Base-by-base conservation (phyloP, 345 rosid genomes). In the Raphanus raphanistrum region DNA sequence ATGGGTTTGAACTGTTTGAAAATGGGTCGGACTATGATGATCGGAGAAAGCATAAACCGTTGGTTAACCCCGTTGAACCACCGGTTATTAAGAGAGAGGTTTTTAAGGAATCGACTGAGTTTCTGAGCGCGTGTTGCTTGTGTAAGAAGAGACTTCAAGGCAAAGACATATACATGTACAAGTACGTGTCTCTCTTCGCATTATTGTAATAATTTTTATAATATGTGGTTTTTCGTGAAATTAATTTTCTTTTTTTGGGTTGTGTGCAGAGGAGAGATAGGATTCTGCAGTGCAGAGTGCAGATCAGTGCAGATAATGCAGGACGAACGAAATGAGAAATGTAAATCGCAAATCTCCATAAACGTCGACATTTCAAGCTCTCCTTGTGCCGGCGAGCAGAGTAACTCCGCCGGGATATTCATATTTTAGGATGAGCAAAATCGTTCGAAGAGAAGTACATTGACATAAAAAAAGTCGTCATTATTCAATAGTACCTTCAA, bases 111-210 rank as follows among this genome's bases (percentile, higher is more conserved):
- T 71, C 74, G 66, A 38, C 66, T 0, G 88, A 84, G 72, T 89
- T 89, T 72, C 88, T 90, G 55, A 87, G 83, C 72, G 82, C 85
- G 5, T 92, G 96, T 66, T 73, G 86, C 41, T 71, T 84, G 72
- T 90, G 98, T 72, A 70, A 71, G 67, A 92, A 89, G 84, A 82
- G 81, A 48, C 94, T 92, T 28, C 84, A 85, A 6, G 96, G 91
- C 70, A 82, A 77, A 84, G 92, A 89, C 77, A 87, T 89, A 4
- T 92, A 86, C 86, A 92, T 92, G 87, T 92, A 92, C 87, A 89
- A 91, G 92, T 92, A 80, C 43, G 32, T 45, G 48, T 10, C 21
- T 28, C 7, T n/a, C 55, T 43, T 60, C 15, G 33, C 15, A 38
- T 5, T 48, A 5, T 48, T 48, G 7, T 48, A 48, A 48, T n/a